phyloP scores from a whole-genome alignment of 495 filamentous ascomycete genomes.

The Podospora australis region DNA sequence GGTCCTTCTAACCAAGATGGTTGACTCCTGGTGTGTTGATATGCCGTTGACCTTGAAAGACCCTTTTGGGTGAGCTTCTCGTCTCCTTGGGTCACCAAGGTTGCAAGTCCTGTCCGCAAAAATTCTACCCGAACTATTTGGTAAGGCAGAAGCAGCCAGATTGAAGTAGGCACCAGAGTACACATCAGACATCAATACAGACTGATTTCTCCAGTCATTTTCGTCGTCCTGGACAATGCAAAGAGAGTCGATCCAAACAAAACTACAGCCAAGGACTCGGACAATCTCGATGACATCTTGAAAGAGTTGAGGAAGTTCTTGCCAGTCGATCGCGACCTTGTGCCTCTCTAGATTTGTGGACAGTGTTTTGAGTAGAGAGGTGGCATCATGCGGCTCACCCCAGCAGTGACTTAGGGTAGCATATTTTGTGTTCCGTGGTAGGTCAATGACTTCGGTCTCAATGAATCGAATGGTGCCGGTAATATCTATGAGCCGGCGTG shows the following conservation, averaged over 20 bases:
- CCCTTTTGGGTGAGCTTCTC: no score
- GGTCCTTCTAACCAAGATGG: no score
- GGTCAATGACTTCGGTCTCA: not conserved
- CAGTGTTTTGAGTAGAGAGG: not conserved
- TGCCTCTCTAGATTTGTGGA: not conserved
- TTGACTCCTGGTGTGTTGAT: no score
- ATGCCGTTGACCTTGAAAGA: no score
- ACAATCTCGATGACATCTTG: not conserved
- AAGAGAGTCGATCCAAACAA: constrained; percentile 1
- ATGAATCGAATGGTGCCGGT: not conserved
- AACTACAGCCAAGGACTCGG: not conserved
- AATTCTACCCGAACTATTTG: not conserved
- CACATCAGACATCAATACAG: not conserved
- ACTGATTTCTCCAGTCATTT: not conserved
- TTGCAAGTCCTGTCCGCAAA: no score
- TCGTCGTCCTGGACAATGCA: not conserved
- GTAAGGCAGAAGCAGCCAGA: not conserved
- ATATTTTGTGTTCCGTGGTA: not conserved
- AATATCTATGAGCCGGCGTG: not conserved
- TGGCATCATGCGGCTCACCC: not conserved
- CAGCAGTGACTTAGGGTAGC: constrained; percentile 5
- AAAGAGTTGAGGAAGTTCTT: not conserved
- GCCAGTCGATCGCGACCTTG: not conserved
- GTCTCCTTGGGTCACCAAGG: no score
- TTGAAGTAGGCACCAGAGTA: constrained; percentile 6